phyloP scores from a whole-genome alignment of 345 rosid species.

The Trapa bicornis region DNA sequence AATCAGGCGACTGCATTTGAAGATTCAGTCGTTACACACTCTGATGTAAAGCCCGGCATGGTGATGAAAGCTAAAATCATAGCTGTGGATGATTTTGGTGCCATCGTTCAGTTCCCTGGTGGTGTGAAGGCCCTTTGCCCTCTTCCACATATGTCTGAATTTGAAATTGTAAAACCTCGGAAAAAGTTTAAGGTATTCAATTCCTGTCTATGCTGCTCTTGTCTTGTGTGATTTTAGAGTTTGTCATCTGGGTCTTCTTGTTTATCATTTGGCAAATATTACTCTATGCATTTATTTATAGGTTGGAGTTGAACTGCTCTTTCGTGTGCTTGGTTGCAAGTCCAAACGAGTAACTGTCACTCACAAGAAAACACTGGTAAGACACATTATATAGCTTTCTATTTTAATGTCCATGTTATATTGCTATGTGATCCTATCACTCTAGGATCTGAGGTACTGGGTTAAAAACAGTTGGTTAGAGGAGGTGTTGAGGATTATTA shows the following conservation, averaged over 20 bases:
- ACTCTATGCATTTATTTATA: slow-evolving; percentile 20
- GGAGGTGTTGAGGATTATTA: background rate
- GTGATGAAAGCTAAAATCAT: slow-evolving; percentile 65
- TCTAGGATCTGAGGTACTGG: background rate
- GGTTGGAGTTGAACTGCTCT: slow-evolving; percentile 80
- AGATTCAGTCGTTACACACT: slow-evolving; percentile 83
- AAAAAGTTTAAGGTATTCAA: slow-evolving; percentile 71
- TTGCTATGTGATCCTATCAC: slow-evolving; percentile 1
- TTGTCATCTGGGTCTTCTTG: slow-evolving; percentile 10
- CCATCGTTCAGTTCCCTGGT: slow-evolving; percentile 92
- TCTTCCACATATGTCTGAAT: slow-evolving; percentile 85
- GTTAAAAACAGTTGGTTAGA: background rate
- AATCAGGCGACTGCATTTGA: slow-evolving; percentile 88
- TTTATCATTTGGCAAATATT: slow-evolving; percentile 7
- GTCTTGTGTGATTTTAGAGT: background rate
- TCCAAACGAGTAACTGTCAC: slow-evolving; percentile 93
- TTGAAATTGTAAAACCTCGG: slow-evolving; percentile 73
- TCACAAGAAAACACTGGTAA: slow-evolving; percentile 88
- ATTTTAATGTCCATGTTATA: background rate
- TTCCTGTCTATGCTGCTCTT: background rate
- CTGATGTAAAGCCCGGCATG: slow-evolving; percentile 97
- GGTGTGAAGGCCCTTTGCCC: slow-evolving; percentile 98
- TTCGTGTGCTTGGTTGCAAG: slow-evolving; percentile 95
- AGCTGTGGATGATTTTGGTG: slow-evolving; percentile 73
- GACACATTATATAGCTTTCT: slow-evolving; percentile 9